Conservation (phyloP, 345 rosid genomes). For the Sisymbrium irio region DNA sequence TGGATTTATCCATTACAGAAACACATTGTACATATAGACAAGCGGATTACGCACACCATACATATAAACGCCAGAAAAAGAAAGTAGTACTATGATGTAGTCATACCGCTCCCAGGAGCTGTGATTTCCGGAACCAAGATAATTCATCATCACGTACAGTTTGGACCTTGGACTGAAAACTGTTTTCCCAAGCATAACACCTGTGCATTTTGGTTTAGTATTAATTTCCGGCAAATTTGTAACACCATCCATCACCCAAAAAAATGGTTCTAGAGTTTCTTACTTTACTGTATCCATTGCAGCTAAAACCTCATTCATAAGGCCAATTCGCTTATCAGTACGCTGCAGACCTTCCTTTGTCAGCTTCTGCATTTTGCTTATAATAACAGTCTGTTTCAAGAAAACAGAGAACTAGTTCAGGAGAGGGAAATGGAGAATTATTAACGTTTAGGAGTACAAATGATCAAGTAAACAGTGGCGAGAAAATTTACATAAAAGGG, state of each 20-base stretch:
- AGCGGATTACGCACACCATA: not conserved
- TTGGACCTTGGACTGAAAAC: constrained; percentile 89
- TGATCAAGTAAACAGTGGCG: not conserved
- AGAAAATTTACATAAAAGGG: not conserved
- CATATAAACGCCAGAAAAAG: not conserved
- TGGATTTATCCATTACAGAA: not conserved
- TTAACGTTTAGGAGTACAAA: not conserved
- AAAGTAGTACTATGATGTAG: not conserved
- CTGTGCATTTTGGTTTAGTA: constrained; percentile 46
- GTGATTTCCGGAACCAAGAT: constrained; percentile 96
- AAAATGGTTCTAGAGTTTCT: constrained; percentile 18
- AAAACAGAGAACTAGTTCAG: constrained; percentile 19
- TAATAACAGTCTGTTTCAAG: constrained; percentile 68
- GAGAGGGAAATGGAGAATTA: not conserved
- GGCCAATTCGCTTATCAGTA: constrained; percentile 94
- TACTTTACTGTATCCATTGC: constrained; percentile 99
- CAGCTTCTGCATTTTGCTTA: constrained; percentile 88
- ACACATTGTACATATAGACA: not conserved
- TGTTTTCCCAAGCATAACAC: constrained; percentile 98
- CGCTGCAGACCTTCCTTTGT: constrained; percentile 96
- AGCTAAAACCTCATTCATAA: constrained; percentile 97
- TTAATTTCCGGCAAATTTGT: not conserved
- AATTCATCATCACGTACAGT: constrained; percentile 77
- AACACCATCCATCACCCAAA: not conserved
- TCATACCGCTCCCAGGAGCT: constrained; percentile 87